These are phyloP conservation scores for Arachis stenosperma DNA, from an alignment of 306 rosid species.

Conservation along the genomic window DNA sequence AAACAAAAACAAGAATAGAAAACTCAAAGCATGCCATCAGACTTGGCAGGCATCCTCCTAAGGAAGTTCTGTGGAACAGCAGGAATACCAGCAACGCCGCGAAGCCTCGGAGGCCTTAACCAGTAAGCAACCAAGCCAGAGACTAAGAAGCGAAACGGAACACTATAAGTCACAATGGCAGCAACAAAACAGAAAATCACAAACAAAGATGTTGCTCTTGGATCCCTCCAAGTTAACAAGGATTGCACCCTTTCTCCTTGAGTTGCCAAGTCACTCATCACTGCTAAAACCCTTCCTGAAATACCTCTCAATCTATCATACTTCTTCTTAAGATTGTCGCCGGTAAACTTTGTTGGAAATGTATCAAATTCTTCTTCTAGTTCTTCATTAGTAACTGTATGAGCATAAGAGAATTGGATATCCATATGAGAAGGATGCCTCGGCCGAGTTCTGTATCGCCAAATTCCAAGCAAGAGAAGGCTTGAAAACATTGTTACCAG, in stretches of 20 bases:
- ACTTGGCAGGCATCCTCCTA: conserved; percentile 53
- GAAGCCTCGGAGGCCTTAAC: conserved; percentile 44
- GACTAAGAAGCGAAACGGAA: conserved; percentile 16
- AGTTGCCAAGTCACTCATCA: conserved; percentile 49
- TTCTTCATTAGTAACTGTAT: conserved; percentile 37
- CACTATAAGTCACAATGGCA: conserved; percentile 26
- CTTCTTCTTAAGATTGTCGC: conserved; percentile 34
- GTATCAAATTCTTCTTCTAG: conserved; percentile 48
- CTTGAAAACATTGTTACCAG: conserved; percentile 22
- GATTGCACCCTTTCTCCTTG: conserved; percentile 52
- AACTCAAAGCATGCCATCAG: conserved; percentile 45
- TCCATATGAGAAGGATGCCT: conserved; percentile 51
- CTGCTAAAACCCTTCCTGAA: conserved; percentile 45
- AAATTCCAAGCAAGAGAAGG: conserved; percentile 24
- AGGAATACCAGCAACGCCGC: conserved; percentile 29
- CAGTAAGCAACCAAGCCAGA: conserved; percentile 25
- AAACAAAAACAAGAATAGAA: background rate
- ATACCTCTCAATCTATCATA: conserved; percentile 48
- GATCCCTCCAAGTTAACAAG: conserved; percentile 51
- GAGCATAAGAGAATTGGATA: conserved; percentile 40
- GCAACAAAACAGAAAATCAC: conserved; percentile 42
- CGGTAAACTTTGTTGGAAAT: conserved; percentile 23
- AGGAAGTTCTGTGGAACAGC: conserved; percentile 45
- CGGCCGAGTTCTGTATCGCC: conserved; percentile 37
- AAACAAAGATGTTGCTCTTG: conserved; percentile 47